Evolutionary conservation across 2,329 filamentous ascomycete species (phyloP), one percentile per base, ranked within the genome.

Genomic region (Penicillium sp.): DNA sequence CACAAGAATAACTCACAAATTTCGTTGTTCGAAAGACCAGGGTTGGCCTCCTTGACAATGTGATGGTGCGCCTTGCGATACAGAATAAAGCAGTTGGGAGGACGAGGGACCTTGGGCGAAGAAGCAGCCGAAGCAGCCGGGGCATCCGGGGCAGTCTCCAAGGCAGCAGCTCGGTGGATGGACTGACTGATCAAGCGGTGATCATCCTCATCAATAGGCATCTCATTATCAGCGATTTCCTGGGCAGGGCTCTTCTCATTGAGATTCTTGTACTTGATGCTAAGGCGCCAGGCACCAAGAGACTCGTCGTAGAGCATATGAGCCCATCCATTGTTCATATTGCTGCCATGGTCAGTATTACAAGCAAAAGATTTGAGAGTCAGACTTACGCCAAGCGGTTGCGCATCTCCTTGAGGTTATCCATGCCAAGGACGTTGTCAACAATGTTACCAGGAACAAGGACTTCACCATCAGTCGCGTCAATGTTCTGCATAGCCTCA

Each of bases 41-140:
- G 72, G 48, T 72, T 64, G 30, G 58, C 49, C n/a, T 63, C 67
- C 46, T 71, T 72, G 38, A 72, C 53, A 12, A 54, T 52, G 1
- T 67, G 61, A 50, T 73, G 69, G 44, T 72, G 64, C 37, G 72
- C 61, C 55, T 72, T 64, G 22, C 73, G 69, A 55, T 75, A 77
- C 19, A 76, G 61, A 47, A 75, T 75, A 60, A 75, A 76, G 4
- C 70, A 69, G 60, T 76, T 76, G 13, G 70, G 67, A 14, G 74
- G 73, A n/a, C 74, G 70, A 45, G 71, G 69, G 19, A 75, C 60
- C 52, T 74, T 73, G 19, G 55, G 30, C 28, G 61, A 19, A 10
- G 13, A n/a, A n/a, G 19, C 19, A 5, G 19, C 19, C 3, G 19
- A 3, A 22, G 19, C 19, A 22, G 3, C 19, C 3, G 19, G 19